phyloP scores from a whole-genome alignment of 805 yeast species.

The Torulaspora maleeae region DNA sequence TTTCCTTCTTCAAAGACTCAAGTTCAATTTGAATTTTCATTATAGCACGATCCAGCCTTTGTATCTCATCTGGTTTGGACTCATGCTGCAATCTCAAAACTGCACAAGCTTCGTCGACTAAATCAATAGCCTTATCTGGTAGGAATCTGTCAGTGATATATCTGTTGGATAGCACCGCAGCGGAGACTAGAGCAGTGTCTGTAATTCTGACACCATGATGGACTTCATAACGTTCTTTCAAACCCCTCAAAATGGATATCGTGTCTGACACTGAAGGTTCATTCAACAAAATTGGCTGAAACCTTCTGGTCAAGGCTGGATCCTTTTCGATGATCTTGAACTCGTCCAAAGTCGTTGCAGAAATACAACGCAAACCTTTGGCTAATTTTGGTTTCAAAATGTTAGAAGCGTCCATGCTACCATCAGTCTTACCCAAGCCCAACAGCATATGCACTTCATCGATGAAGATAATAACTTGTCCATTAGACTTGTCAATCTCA shows the following conservation, averaged over 20 bases:
- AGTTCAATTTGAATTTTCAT: constrained; percentile 94
- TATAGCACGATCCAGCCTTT: constrained; percentile 77
- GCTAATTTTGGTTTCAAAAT: constrained; percentile 90
- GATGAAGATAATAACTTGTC: constrained; percentile 73
- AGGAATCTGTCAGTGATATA: constrained; percentile 86
- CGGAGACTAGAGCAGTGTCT: constrained; percentile 89
- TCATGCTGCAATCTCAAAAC: constrained; percentile 92
- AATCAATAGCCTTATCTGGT: constrained; percentile 95
- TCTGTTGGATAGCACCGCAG: constrained; percentile 84
- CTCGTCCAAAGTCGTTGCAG: constrained; percentile 95
- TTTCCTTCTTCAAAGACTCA: constrained; percentile 89
- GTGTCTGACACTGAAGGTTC: constrained; percentile 92
- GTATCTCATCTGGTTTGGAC: constrained; percentile 92
- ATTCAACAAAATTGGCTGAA: constrained; percentile 77
- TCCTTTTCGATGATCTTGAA: constrained; percentile 94
- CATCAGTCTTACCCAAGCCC: constrained; percentile 91
- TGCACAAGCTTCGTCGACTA: constrained; percentile 96
- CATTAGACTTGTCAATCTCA: constrained; percentile 76
- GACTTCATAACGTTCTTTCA: constrained; percentile 90
- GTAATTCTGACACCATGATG: constrained; percentile 96
- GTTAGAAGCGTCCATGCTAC: constrained; percentile 93
- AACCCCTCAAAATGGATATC: constrained; percentile 84
- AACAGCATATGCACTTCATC: constrained; percentile 87
- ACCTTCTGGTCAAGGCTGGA: constrained; percentile 90
- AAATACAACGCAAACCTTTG: constrained; percentile 90